Base-by-base conservation (phyloP, 257 asterid species). In the Penstemon newberryi region DNA sequence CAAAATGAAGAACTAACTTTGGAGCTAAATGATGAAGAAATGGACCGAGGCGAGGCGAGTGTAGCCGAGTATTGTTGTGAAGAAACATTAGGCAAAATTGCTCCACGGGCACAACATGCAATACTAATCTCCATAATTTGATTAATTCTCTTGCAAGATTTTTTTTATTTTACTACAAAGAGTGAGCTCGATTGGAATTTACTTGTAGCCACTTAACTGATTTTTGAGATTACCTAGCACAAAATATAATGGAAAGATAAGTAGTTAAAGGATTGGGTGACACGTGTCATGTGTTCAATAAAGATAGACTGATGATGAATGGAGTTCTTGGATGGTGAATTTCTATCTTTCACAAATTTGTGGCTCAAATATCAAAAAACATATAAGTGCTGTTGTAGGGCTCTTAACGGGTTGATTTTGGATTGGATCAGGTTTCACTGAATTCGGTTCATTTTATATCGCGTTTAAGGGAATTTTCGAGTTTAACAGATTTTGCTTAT, bases 41-140 rank as follows among this genome's bases (percentile, higher is more conserved):
- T 10, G 11, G 83, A 62, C 45, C 86, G 83, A 5, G 85, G 78
- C 19, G 89, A 66, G n/a, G 90, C 72, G 5, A 87, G 66, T 6
- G 83, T 73, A 25, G 33, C 45, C 0, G 97, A 79, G 12, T 75
- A 85, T 73, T 87, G 95, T 47, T 83, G 95, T 36, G 97, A 81
- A 42, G 95, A 80, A 63, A 87, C 82, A 76, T 78, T 82, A 13
- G 96, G 89, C 57, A 88, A 69, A 42, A 85, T 78, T 36, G 95
- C 65, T 57, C 82, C 88, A 52, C 79, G 88, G 8, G 96, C 85
- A 63, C 78, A 86, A 69, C 95, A 81, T 56, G 96, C 84, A 54
- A 92, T 77, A n/a, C 90, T 79, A 57, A 25, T 86, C 84, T 90
- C 96, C 98, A 89, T 90, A 25, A 42, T 65, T 59, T 9, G 40